A percentile compares a stretch with the other conserved stretches of the same genome.
phyloP scores from a whole-genome alignment of 257 asterid species.

The Eustoma russellianum region DNA sequence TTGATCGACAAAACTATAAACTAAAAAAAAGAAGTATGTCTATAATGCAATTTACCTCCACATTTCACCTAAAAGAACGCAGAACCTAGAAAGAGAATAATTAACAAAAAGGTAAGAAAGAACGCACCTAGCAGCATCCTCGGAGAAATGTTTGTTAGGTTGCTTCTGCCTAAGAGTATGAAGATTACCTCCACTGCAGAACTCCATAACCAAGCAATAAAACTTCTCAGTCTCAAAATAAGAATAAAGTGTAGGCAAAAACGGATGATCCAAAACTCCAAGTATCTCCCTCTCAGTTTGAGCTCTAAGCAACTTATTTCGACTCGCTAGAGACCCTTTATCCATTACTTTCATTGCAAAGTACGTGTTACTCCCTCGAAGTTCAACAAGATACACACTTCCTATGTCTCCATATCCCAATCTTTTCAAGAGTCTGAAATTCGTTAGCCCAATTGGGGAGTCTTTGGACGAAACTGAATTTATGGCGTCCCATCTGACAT shows the following conservation, averaged over 20 bases:
- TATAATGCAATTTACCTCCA: background rate
- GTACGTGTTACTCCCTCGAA: conserved; percentile 54
- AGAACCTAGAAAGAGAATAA: conserved; percentile 2
- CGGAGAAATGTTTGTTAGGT: conserved; percentile 70
- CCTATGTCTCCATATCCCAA: conserved; percentile 95
- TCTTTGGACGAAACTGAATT: conserved; percentile 43
- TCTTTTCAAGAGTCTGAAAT: conserved; percentile 70
- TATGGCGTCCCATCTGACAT: conserved; percentile 86
- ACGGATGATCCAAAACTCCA: conserved; percentile 85
- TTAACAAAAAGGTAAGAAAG: background rate
- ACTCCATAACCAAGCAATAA: conserved; percentile 89
- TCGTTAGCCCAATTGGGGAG: conserved; percentile 51
- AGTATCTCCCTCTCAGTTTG: conserved; percentile 88
- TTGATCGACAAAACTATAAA: too few relatives aligned
- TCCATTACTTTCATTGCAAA: conserved; percentile 98
- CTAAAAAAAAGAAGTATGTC: background rate
- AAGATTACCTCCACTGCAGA: conserved; percentile 92
- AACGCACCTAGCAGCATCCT: conserved; percentile 69
- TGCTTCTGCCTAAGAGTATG: conserved; percentile 88
- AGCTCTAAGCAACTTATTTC: conserved; percentile 74
- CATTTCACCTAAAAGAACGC: too few relatives aligned
- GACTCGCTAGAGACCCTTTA: conserved; percentile 71
- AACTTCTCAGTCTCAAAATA: conserved; percentile 81
- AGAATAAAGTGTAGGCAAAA: conserved; percentile 74
- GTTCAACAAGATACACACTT: conserved; percentile 82